Evolutionary conservation across 192 early-diverging fungal species (phyloP), one percentile per base, ranked within the genome.

Genomic region (Spinellus fusiger): DNA sequence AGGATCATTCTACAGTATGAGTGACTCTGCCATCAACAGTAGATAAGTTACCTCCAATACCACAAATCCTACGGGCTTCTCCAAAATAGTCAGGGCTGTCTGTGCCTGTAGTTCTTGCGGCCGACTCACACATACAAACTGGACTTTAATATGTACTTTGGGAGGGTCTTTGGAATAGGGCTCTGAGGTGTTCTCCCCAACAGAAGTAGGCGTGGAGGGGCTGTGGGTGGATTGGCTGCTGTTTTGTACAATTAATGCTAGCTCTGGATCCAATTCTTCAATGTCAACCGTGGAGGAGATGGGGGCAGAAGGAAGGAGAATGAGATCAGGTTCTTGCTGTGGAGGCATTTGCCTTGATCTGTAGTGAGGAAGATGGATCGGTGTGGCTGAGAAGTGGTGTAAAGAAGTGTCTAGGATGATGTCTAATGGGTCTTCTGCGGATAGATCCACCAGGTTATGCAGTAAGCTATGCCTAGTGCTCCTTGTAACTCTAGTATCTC

Each of bases 41-140:
- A n/a, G 5, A 29, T 27, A 37, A 49, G 52, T 64, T 56, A 56
- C 64, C 57, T 66, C 57, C 64, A 66, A 47, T 29, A 66, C 37
- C 18, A 52, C 37, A 23, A 66, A 33, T n/a, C 58, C 53, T 26
- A 59, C 40, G 16, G 58, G 37, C 13, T 66, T 66, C 23, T 49
- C 18, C 6, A 59, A 23, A 28, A 23, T 20, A 20, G 40, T 51
- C 8, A 47, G 10, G 9, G 23, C 35, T 0, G n/a, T 25, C 9
- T 26, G 0, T 18, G 37, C 15, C 25, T 16, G 7, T 52, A 15
- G 26, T 20, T 28, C 35, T 23, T 35, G 10, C 18, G n/a, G 16
- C 0, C 5, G 9, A 22, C 32, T 35, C 23, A 12, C 51, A 58
- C 51, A 38, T n/a, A 35, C 18, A 27, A 52, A 66, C 47, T 66